Evolutionary conservation across 805 yeast genomes (phyloP), one percentile per base, ranked within the genome.

Genomic region (Hanseniaspora thailandica): DNA sequence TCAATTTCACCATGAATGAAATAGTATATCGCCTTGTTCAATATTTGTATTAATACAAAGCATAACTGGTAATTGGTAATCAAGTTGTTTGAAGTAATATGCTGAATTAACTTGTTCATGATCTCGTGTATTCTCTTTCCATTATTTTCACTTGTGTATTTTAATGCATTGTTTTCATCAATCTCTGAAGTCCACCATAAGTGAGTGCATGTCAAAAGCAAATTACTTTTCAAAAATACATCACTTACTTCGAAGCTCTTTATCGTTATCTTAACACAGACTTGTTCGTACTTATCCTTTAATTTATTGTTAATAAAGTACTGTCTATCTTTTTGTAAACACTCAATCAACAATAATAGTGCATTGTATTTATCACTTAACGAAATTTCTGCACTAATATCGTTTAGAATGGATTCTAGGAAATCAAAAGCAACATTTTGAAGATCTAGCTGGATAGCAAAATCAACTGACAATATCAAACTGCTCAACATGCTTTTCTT

Each of bases 21-120:
- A 66, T 83, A 93, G 62, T 88, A 86, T 35, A 90, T 68, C 57
- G 95, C 87, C 57, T 87, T 77, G 69, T 87, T 86, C 58, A 93
- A 71, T 20, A 93, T 87, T 68, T 93, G 97, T 44, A 90, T 82
- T 70, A 90, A 89, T 53, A 93, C 72, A 66, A 86, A 90, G 54
- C 84, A 45, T 8, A 50, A n/a, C 20, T 50, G 44, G 28, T 34
- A 50, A 26, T 50, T 50, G 2, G 47, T 43, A 15, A 50, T 20
- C 15, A 43, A 25, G 25, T 36, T 50, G 34, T 50, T 50, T n/a
- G 47, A 26, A 15, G 54, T 50, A 8, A 35, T 30, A 15, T 43
- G 25, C 2, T 50, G 45, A 19, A 50, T 43, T 15, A 50, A 7
- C 9, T 43, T 50, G 43, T 50, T 50, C 23, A 50, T 43, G 9